Percentiles rank a stretch among this genome's conserved stretches.
Conservation (phyloP, 2,329 filamentous ascomycete genomes). For the Verticillium isaacii region DNA sequence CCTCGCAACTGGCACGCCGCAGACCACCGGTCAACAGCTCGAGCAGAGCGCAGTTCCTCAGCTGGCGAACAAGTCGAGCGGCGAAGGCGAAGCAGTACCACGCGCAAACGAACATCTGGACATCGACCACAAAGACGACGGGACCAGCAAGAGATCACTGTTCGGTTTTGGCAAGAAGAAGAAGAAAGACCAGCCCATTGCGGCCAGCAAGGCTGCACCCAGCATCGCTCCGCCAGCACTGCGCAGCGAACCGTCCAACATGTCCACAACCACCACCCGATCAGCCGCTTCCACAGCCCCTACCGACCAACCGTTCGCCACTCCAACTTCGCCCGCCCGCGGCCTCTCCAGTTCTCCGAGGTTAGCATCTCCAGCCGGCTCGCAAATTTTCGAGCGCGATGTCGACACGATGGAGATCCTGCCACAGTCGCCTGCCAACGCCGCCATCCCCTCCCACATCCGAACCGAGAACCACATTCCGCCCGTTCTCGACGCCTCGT, state of each 20-base stretch:
- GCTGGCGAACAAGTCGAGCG: constrained; percentile 18
- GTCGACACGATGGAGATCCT: constrained; percentile 75
- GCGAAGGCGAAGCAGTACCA: constrained; percentile 25
- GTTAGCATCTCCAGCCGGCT: constrained; percentile 70
- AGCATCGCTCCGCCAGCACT: constrained; percentile 23
- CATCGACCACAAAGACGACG: neutral
- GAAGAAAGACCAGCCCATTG: constrained; percentile 42
- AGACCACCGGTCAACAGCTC: constrained; percentile 20
- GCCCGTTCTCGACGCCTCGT: constrained; percentile 84
- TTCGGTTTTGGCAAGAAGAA: constrained; percentile 59
- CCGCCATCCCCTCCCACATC: constrained; percentile 90
- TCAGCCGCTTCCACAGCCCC: constrained; percentile 37
- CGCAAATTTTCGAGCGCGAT: constrained; percentile 88
- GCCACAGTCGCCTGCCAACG: constrained; percentile 79
- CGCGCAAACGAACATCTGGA: constrained; percentile 18
- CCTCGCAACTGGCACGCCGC: constrained; percentile 17
- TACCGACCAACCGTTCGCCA: constrained; percentile 36
- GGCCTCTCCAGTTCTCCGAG: constrained; percentile 68
- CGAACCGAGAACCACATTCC: constrained; percentile 93
- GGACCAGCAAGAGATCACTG: constrained; percentile 51
- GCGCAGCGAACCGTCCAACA: constrained; percentile 27
- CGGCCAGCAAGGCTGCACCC: constrained; percentile 26
- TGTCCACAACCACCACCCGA: constrained; percentile 26
- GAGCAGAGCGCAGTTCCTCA: constrained; percentile 20
- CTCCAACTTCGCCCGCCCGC: constrained; percentile 61